A percentile compares a stretch with the other conserved stretches of the same genome.
phyloP scores from a whole-genome alignment of 129 eudicot genomes.

The Artemisia argyi region DNA sequence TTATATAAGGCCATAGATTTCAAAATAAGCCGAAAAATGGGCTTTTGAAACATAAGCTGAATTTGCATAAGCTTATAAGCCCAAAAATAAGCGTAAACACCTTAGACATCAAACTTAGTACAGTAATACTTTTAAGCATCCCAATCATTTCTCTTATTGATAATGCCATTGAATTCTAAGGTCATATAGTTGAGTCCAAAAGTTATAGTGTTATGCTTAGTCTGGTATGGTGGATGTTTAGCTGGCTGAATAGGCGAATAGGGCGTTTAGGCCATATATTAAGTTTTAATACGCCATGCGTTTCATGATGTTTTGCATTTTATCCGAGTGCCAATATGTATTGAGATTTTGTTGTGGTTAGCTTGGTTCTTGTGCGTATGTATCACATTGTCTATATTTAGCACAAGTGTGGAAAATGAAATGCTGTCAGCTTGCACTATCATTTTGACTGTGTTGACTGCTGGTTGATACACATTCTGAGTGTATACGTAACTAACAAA shows the following conservation, averaged over 20 bases:
- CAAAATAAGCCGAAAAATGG: too few species aligned
- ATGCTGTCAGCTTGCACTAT: constrained; percentile 1
- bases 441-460: constrained; percentile 3
- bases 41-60: too few species aligned
- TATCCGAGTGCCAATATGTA: background rate
- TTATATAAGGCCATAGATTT: too few species aligned
- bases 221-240: constrained; percentile 15
- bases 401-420: constrained; percentile 2
- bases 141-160: too few species aligned
- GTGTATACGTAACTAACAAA: background rate
- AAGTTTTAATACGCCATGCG: background rate
- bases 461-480: background rate
- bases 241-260: constrained; percentile 7
- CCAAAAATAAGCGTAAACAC: too few species aligned
- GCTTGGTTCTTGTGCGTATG: constrained; percentile 7
- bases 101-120: too few species aligned
- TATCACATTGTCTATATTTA: background rate
- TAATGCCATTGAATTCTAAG: constrained; percentile 5
- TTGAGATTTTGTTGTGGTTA: constrained; percentile 6
- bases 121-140: too few species aligned
- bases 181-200: constrained; percentile 9
- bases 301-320: constrained; percentile 6
- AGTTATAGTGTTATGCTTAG: background rate
- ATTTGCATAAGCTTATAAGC: too few species aligned
- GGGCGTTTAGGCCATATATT: background rate